A percentile compares a stretch with the other conserved stretches of the same genome.
Evolutionary conservation across 2,329 filamentous ascomycete genomes (phyloP).

Genomic region (Diaporthe vexans): DNA sequence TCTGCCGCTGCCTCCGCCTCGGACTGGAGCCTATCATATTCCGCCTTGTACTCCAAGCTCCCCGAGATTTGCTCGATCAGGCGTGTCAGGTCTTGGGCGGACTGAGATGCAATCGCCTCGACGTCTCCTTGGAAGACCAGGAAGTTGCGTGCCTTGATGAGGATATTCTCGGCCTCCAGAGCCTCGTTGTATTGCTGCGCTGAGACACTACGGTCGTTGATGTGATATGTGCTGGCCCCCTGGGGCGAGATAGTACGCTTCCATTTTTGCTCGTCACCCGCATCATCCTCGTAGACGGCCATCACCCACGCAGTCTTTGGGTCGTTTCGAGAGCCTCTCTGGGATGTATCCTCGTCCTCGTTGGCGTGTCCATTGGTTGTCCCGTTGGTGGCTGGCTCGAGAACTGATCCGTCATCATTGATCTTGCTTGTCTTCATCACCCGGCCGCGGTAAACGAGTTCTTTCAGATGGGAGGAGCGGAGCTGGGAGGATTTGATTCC

Average conservation of each 20-base stretch:
- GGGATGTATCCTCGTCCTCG: conserved; percentile 70
- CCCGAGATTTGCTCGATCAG: conserved; percentile 98
- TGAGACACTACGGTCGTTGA: conserved; percentile 91
- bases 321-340: conserved; percentile 80
- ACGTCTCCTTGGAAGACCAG: conserved; percentile 99
- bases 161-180: conserved; percentile 92
- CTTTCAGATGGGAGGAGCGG: conserved; percentile 91
- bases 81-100: conserved; percentile 91
- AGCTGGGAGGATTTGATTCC: conserved; percentile 99
- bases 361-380: conserved; percentile 73
- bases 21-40: conserved; percentile 91
- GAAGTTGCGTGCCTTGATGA: conserved; percentile 98
- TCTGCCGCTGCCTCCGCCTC: conserved; percentile 90
- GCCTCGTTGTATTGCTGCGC: conserved; percentile 95
- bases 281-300: conserved; percentile 98
- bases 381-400: conserved; percentile 68
- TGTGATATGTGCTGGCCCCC: conserved; percentile 94
- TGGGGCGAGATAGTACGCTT: conserved; percentile 92
- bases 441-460: conserved; percentile 95
- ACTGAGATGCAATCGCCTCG: conserved; percentile 95
- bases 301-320: conserved; percentile 98
- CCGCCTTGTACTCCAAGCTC: conserved; percentile 92
- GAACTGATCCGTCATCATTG: conserved; percentile 88
- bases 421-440: conserved; percentile 94
- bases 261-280: conserved; percentile 94